These are phyloP conservation scores for Geranium brycei DNA, from an alignment of 345 rosid genomes.

Conservation along the genomic window DNA sequence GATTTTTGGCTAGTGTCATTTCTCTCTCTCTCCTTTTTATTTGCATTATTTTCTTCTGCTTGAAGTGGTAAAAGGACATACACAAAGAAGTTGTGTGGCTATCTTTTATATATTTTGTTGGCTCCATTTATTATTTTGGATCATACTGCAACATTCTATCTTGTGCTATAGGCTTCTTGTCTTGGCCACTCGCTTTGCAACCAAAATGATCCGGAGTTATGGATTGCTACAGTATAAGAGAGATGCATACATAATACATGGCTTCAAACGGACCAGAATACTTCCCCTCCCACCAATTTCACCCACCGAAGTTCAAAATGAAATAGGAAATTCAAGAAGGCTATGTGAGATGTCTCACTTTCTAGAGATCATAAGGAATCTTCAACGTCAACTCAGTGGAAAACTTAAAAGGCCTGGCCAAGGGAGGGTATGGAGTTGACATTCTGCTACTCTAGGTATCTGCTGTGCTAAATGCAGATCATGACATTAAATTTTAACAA, in stretches of 20 bases:
- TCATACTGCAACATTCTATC: constrained; percentile 12
- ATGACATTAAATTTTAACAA: constrained; percentile 9
- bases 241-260: constrained; percentile 27
- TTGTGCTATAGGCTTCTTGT: constrained; percentile 60
- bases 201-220: constrained; percentile 66
- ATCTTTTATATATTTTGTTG: not conserved
- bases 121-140: not conserved
- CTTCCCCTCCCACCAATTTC: constrained; percentile 44
- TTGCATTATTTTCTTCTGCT: not conserved
- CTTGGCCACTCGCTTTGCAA: constrained; percentile 63
- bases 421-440: constrained; percentile 36
- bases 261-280: constrained; percentile 19
- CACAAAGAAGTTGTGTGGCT: not conserved
- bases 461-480: constrained; percentile 8
- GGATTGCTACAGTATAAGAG: constrained; percentile 51
- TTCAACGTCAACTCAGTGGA: constrained; percentile 52
- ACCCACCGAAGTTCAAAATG: constrained; percentile 25
- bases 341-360: constrained; percentile 70
- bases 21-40: not conserved
- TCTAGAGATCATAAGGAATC: constrained; percentile 67
- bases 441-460: constrained; percentile 1
- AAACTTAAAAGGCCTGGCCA: constrained; percentile 63
- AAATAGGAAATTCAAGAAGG: constrained; percentile 32
- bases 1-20: not conserved
- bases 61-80: not conserved